Base-by-base conservation (phyloP, 129 eudicot genomes). In the Arctium minus region DNA sequence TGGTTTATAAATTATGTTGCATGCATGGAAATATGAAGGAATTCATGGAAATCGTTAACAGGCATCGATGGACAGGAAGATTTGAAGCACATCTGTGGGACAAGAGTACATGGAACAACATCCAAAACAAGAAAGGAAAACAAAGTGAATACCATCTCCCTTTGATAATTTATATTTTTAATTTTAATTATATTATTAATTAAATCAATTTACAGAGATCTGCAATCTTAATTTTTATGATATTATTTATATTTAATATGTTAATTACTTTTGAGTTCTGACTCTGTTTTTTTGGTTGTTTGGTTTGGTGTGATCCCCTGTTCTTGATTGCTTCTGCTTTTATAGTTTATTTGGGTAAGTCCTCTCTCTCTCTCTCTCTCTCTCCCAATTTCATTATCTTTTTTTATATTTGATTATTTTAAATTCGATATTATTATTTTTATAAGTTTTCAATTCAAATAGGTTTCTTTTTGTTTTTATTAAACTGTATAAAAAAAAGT, bases 51-150 rank as follows among this genome's bases (percentile, higher is more conserved):
- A 80, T 40, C 18, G 42, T 74, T 32, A 74, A 70, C 91, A 96
- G 99, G 88, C 99, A 96, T 68, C 82, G 94, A 82, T 91, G 97
- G 96, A 91, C 99, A 3, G 97, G 97, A 74, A 90, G 98, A 76
- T 96, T 77, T 89, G 99, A 96, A 77, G 98, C 99, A 32, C 99
- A 95, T 81, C 90, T 95, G 8, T 95, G 99, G 99, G 99, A 95
- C 90, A 95, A 91, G 86, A 88, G 87, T 86, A 79, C 95, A 30
- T 93, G 95, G 95, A 96, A 91, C 74, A 90, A n/a, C 90, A 83
- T 88, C 82, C 97, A 90, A 80, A 93, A 86, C 89, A 96, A 96
- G 89, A 92, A 83, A 89, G 99, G 99, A 78, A 86, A 88, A 87
- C 98, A 95, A 86, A 90, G 97, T 95, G 67, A 88, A 33, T 82